A percentile compares a stretch with the other conserved stretches of the same genome.
Conservation (phyloP, 2,329 filamentous ascomycete species). For the Penicillium oxalicum region DNA sequence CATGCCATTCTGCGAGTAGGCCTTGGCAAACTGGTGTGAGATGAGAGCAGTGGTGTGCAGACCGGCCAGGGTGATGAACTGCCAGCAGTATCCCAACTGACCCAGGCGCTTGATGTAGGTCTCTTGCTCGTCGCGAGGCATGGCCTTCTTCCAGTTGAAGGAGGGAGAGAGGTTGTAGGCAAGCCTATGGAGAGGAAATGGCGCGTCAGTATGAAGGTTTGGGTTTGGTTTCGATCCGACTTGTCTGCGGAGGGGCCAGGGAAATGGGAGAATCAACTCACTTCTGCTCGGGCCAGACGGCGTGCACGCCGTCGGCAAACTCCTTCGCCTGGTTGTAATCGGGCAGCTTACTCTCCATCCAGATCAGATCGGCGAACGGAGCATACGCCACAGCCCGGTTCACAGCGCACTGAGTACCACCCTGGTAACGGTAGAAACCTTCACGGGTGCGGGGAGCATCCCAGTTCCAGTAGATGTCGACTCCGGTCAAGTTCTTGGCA, state of each 20-base stretch:
- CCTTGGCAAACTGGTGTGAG: constrained; percentile 78
- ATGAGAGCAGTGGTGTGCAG: constrained; percentile 94
- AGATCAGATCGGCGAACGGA: constrained; percentile 91
- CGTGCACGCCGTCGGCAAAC: constrained; percentile 89
- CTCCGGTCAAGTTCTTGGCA: constrained; percentile 69
- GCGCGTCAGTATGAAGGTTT: constrained; percentile 12
- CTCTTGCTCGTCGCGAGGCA: constrained; percentile 86
- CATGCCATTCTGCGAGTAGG: constrained; percentile 80
- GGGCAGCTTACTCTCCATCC: constrained; percentile 98
- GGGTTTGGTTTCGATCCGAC: no score
- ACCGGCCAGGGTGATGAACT: constrained; percentile 98
- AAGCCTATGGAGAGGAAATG: constrained; percentile 52
- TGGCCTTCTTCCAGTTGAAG: constrained; percentile 99
- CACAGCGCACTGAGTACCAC: constrained; percentile 84
- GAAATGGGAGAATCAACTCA: constrained; percentile 43
- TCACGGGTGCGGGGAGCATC: constrained; percentile 87
- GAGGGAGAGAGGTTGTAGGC: constrained; percentile 97
- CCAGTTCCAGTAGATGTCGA: constrained; percentile 90
- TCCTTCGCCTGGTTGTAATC: constrained; percentile 87
- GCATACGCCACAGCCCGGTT: constrained; percentile 88
- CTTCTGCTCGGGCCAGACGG: constrained; percentile 95
- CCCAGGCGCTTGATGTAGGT: constrained; percentile 93
- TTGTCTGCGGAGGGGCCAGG: background rate
- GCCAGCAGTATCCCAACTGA: constrained; percentile 92
- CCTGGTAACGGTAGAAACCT: constrained; percentile 89